These are phyloP conservation scores for Cystofilobasidium macerans DNA, from an alignment of 768 basidiomycete genomes.

Conservation along the genomic window DNA sequence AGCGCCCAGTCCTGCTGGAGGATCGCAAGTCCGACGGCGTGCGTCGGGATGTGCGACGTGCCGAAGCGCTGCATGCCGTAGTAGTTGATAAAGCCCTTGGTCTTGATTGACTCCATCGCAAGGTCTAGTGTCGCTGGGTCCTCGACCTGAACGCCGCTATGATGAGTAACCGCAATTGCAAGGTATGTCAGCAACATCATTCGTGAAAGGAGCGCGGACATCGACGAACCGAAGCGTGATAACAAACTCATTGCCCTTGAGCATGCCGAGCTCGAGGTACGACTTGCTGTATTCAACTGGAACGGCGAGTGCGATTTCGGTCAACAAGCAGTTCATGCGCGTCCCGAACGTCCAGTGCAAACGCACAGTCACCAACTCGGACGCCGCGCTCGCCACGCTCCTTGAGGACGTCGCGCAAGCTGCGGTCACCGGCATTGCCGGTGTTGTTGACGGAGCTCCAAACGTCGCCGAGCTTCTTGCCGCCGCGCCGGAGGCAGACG, in stretches of 20 bases:
- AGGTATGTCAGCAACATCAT: no score
- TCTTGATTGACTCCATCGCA: constrained; percentile 64
- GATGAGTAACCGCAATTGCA: constrained; percentile 13
- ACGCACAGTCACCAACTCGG: constrained; percentile 68
- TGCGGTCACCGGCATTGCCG: constrained; percentile 20
- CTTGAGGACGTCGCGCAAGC: constrained; percentile 45
- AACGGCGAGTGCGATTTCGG: not conserved
- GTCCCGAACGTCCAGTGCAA: not conserved
- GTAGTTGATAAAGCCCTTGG: constrained; percentile 91
- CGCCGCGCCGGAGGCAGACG: constrained; percentile 43
- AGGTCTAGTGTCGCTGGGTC: constrained; percentile 60
- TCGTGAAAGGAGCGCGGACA: not conserved
- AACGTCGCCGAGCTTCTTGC: constrained; percentile 58
- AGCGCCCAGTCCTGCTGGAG: constrained; percentile 81
- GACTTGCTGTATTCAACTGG: constrained; percentile 54
- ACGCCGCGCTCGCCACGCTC: constrained; percentile 81
- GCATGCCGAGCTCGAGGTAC: constrained; percentile 80
- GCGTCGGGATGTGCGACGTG: constrained; percentile 89
- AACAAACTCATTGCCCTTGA: constrained; percentile 89
- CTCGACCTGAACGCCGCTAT: constrained; percentile 79
- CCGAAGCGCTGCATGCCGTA: constrained; percentile 99
- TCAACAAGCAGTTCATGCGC: no score
- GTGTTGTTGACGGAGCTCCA: constrained; percentile 51
- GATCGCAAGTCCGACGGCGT: constrained; percentile 81
- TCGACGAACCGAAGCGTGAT: constrained; percentile 75